Evolutionary conservation across 1,139 yeast genomes (phyloP), one percentile per base, ranked within the genome.

Genomic region (Kurtzmaniella quercitrusa): DNA sequence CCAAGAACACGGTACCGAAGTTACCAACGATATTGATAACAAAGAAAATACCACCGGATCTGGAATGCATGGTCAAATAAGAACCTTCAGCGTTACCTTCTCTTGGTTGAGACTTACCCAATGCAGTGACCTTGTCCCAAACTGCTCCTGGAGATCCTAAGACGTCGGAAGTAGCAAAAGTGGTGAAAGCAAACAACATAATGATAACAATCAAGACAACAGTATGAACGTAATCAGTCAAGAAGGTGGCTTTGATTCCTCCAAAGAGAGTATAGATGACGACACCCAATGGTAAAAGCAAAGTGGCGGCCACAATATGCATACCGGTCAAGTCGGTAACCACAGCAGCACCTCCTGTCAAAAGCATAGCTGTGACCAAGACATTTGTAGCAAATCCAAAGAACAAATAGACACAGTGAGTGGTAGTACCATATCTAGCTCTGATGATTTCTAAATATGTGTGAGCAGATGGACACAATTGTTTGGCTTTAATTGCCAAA

Each of bases 331-430:
- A 68, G 53, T 82, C 85, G 50, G 68, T 71, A 43, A 88, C 81
- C 11, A 85, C 86, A 2, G 94, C 91, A 37, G 93, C 80, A 30
- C 95, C 96, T 47, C 96, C 95, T 9, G 89, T 83, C 41, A 89
- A 68, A 41, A 88, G 74, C 94, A 88, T 86, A 22, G 93, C 91
- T 19, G 95, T 86, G 44, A 88, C 96, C 50, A 88, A 71, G 47
- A 88, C 78, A 56, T 89, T 88, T 42, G 95, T 86, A n/a, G 88
- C 88, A 42, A 87, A 65, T 6, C 93, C 96, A 68, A 86, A 88
- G 57, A 82, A 80, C 58, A 86, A 69, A 60, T 74, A 87, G 3
- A 85, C 80, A 26, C 67, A 61, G 57, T 89, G 96, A 5, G 91
- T 82, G 11, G 63, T 63, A 30, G 59, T 63, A 35, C 84, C 83